Conservation (phyloP, 192 early-diverging fungal species). For the Backusella liffmaniae region DNA sequence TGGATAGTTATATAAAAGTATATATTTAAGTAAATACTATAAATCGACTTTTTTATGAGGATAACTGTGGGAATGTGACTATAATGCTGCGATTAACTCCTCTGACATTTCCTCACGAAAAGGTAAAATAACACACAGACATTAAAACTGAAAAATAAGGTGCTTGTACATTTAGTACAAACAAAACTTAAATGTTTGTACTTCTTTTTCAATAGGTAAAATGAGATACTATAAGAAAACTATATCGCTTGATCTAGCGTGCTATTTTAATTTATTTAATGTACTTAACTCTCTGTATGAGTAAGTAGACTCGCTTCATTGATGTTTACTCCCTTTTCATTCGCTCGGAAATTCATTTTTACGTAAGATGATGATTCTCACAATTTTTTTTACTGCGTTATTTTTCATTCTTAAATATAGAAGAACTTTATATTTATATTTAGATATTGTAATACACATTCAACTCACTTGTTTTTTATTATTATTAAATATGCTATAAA, state of each 20-base stretch:
- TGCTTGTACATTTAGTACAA: background rate
- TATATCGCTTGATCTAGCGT: too few relatives aligned
- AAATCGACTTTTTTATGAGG: background rate
- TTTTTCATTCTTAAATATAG: background rate
- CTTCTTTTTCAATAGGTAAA: background rate
- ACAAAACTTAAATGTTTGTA: background rate
- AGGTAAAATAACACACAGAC: background rate
- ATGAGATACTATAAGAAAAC: too few relatives aligned
- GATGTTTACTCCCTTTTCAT: background rate
- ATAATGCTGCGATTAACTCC: background rate
- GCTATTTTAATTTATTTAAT: background rate
- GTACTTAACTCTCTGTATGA: background rate
- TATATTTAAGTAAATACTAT: constrained; percentile 6
- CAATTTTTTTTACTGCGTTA: background rate
- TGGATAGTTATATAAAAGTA: background rate
- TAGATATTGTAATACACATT: background rate
- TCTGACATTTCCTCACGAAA: background rate
- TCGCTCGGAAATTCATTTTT: background rate
- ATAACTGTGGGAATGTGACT: background rate
- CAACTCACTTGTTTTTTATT: background rate
- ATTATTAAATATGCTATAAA: too few relatives aligned
- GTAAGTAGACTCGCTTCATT: background rate
- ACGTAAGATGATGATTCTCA: background rate
- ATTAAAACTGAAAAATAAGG: background rate
- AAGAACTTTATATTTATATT: background rate